phyloP scores from a whole-genome alignment of 768 basidiomycete genomes.

The Mycena haematopus region DNA sequence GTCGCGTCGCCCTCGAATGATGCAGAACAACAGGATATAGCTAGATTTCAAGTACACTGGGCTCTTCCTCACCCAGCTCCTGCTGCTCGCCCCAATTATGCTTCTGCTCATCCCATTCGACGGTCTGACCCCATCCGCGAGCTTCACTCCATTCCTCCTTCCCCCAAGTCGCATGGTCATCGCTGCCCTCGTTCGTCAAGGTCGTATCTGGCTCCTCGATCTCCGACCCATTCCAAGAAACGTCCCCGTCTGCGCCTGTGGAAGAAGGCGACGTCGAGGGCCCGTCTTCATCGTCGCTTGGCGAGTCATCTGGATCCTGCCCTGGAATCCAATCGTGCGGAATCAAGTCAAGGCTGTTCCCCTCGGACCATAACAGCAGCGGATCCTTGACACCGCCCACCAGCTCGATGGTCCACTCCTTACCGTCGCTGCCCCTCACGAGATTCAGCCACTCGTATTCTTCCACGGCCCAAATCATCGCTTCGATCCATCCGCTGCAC shows the following conservation, averaged over 20 bases:
- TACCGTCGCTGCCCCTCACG: constrained; percentile 42
- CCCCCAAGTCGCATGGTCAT: constrained; percentile 15
- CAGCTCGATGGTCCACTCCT: constrained; percentile 54
- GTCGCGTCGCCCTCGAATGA: constrained; percentile 10
- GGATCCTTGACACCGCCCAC: constrained; percentile 43
- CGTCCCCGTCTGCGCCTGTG: constrained; percentile 49
- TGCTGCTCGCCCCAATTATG: constrained; percentile 2
- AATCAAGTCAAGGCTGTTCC: constrained; percentile 47
- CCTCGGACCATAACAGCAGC: constrained; percentile 38
- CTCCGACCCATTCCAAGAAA: constrained; percentile 49
- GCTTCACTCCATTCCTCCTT: constrained; percentile 23
- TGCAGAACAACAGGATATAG: neutral
- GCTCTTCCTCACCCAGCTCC: constrained; percentile 13
- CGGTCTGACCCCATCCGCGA: constrained; percentile 5
- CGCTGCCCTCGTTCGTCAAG: neutral
- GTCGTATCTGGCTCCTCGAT: constrained; percentile 36
- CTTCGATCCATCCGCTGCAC: constrained; percentile 70
- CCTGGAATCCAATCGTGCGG: constrained; percentile 54
- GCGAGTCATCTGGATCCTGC: constrained; percentile 39
- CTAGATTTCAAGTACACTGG: neutral
- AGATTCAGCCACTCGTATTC: constrained; percentile 46
- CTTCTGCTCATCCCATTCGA: neutral
- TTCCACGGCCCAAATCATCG: constrained; percentile 55
- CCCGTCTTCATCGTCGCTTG: constrained; percentile 37
- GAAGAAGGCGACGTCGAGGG: constrained; percentile 30